Evolutionary conservation across 306 rosid species (phyloP).

Genomic region (Medicago arabica): DNA sequence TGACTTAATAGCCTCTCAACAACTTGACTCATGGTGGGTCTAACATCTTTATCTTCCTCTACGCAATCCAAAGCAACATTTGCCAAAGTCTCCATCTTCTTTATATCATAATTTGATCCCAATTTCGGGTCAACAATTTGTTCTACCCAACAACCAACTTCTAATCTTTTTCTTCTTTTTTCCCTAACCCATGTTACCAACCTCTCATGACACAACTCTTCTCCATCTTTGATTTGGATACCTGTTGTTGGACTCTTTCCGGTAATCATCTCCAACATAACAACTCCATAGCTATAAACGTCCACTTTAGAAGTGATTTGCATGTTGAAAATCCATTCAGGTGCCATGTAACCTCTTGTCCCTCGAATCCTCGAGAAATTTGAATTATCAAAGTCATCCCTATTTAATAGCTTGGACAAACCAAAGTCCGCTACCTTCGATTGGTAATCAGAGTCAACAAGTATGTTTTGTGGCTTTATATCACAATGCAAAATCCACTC

Average conservation of each 20-base stretch:
- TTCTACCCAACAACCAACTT: constrained; percentile 40
- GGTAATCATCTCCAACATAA: constrained; percentile 24
- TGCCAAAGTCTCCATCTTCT: constrained; percentile 19
- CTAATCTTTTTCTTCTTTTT: constrained; percentile 13
- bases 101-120: constrained; percentile 19
- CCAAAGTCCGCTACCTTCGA: constrained; percentile 30
- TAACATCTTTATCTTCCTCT: constrained; percentile 16
- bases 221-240: background rate
- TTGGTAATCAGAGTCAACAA: constrained; percentile 29
- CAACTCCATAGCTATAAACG: constrained; percentile 32
- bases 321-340: constrained; percentile 28
- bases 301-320: constrained; percentile 29
- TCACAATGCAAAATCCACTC: constrained; percentile 66
- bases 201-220: background rate
- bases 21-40: constrained; percentile 42
- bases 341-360: constrained; percentile 59
- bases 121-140: constrained; percentile 30
- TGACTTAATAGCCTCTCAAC: constrained; percentile 30
- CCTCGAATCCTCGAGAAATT: constrained; percentile 60
- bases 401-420: constrained; percentile 23
- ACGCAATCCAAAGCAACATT: constrained; percentile 43
- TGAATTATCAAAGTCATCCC: constrained; percentile 36
- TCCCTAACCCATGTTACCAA: constrained; percentile 43
- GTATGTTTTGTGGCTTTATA: constrained; percentile 28
- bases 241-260: constrained; percentile 36